Percentiles rank a stretch among this genome's conserved stretches.
phyloP scores from a whole-genome alignment of 768 basidiomycete genomes.

The Hydnomerulius pinastri region DNA sequence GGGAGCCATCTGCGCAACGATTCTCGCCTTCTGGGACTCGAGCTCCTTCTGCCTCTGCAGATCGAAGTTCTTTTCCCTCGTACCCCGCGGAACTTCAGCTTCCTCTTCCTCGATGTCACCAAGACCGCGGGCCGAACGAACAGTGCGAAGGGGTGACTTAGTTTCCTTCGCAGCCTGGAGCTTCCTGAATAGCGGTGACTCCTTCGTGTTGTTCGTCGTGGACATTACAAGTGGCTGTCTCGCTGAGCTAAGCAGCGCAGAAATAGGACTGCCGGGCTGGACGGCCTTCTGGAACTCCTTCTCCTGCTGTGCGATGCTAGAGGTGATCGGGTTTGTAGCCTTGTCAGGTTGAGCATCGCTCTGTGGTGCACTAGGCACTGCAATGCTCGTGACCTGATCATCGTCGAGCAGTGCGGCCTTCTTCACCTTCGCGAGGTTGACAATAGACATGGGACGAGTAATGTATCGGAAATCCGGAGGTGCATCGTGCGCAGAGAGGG shows the following conservation, averaged over 20 bases:
- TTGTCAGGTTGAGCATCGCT: slow-evolving; percentile 18
- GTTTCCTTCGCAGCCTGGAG: slow-evolving; percentile 53
- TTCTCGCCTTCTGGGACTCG: slow-evolving; percentile 88
- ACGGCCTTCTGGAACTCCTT: slow-evolving; percentile 96
- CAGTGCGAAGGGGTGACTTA: slow-evolving; percentile 51
- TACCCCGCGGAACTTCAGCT: slow-evolving; percentile 40
- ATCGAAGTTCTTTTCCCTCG: slow-evolving; percentile 41
- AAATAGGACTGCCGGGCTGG: slow-evolving; percentile 93
- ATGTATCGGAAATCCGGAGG: slow-evolving; percentile 78
- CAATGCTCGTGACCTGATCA: slow-evolving; percentile 49
- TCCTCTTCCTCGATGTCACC: slow-evolving; percentile 51
- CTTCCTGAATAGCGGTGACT: slow-evolving; percentile 47
- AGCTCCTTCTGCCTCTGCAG: slow-evolving; percentile 66
- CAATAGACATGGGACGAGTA: slow-evolving; percentile 55
- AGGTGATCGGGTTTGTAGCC: slow-evolving; percentile 46
- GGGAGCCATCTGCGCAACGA: slow-evolving; percentile 92
- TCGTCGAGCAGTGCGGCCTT: slow-evolving; percentile 65
- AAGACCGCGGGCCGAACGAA: slow-evolving; percentile 41
- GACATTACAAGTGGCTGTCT: slow-evolving; percentile 83
- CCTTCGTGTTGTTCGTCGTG: slow-evolving; percentile 42
- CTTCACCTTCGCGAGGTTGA: slow-evolving; percentile 71
- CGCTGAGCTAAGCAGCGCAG: slow-evolving; percentile 85
- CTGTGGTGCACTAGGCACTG: slow-evolving; percentile 40
- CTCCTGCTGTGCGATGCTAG: slow-evolving; percentile 82
- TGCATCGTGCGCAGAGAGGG: slow-evolving; percentile 72